Evolutionary conservation across 2,329 filamentous ascomycete species (phyloP).

Genomic region (Nigrospora sphaerica): DNA sequence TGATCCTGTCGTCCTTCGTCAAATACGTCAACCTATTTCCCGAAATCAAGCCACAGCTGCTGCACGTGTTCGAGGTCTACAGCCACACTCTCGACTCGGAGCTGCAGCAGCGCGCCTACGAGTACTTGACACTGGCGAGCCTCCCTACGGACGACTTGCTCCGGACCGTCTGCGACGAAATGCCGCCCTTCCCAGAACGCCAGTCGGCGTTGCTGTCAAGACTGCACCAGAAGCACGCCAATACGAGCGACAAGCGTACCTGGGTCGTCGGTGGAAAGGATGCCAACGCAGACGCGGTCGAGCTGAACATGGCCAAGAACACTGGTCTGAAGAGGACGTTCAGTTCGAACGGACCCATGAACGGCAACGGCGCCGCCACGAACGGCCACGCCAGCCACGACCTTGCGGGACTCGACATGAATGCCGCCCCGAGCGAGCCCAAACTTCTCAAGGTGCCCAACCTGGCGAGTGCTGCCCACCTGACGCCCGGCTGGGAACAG

Average conservation of each 20-base stretch:
- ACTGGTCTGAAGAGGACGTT: constrained; percentile 82
- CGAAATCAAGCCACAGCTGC: constrained; percentile 91
- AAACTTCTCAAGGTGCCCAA: constrained; percentile 66
- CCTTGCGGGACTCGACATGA: constrained; percentile 77
- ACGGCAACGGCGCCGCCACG: constrained; percentile 38
- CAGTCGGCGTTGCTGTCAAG: constrained; percentile 87
- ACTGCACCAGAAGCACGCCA: constrained; percentile 88
- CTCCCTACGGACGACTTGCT: constrained; percentile 86
- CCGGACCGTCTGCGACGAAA: constrained; percentile 92
- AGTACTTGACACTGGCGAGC: constrained; percentile 81
- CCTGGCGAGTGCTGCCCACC: constrained; percentile 81
- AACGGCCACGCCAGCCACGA: constrained; percentile 54
- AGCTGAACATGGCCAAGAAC: constrained; percentile 74
- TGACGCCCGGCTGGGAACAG: constrained; percentile 90
- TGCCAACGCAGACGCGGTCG: constrained; percentile 74
- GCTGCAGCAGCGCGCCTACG: constrained; percentile 90
- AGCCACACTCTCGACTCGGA: constrained; percentile 94
- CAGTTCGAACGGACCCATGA: constrained; percentile 48
- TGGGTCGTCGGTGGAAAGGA: constrained; percentile 98
- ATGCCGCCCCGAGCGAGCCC: constrained; percentile 46
- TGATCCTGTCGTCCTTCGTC: constrained; percentile 91
- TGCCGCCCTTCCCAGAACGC: constrained; percentile 95
- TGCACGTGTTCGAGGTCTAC: constrained; percentile 85
- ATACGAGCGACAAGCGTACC: constrained; percentile 88
- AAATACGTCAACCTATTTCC: constrained; percentile 98